Base-by-base conservation (phyloP, 306 rosid genomes). In the Gastrolobium bilobum region DNA sequence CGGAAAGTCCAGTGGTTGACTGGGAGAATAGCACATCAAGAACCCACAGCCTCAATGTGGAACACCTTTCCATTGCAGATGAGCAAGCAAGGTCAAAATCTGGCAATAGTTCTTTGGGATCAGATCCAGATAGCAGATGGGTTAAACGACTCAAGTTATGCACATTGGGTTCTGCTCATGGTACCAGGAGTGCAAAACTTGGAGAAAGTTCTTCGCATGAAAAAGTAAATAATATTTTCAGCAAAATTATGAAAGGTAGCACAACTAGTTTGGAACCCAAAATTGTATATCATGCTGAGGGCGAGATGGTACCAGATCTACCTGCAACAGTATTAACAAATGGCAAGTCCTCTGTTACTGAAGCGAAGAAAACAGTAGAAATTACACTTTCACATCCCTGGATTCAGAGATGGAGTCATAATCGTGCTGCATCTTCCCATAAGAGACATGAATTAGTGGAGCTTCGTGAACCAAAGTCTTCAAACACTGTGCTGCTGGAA, bases 11-110 rank as follows among this genome's bases (percentile, higher is more conserved):
- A 43, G 84, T 48, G 46, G 88, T 85, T 70, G 88, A 89, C 50
- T 51, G 80, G 84, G 97, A 93, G 80, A 75, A 86, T 43, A 93
- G 97, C 87, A 73, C 92, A 68, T 95, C 98, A 42, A 93, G 83
- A 81, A 95, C 98, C 65, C 94, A 86, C 73, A 93, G 93, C 90
- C 86, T 95, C 68, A 94, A 86, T 53, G 85, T 64, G 44, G 94
- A 90, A 29, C 84, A 84, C 80, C 86, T 91, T 85, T 81, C 90
- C 66, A 75, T 90, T 42, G 89, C 89, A 20, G 89, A 84, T 60
- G 87, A 79, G 51, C 79, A 62, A 4, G 67, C 73, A 46, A 66
- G 76, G 85, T 83, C 87, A 33, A 92, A 86, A 64, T 82, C 89
- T 73, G 71, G 73, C 14, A 80, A 39, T 53, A 80, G 81, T 64